Evolutionary conservation across 75 land plant genomes (phyloP).

Genomic region (Pseudotsuga menziesii): DNA sequence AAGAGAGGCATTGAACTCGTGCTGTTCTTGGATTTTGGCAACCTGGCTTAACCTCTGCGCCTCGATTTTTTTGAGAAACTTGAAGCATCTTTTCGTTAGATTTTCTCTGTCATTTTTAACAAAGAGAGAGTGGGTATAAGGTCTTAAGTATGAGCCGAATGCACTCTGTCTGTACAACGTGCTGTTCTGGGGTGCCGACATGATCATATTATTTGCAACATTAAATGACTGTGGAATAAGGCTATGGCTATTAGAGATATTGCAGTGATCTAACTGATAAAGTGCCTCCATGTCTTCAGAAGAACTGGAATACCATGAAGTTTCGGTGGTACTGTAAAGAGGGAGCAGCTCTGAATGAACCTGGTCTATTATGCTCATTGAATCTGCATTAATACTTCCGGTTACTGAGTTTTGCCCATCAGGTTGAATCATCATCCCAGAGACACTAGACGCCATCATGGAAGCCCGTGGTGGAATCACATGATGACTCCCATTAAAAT

Average conservation of each 20-base stretch:
- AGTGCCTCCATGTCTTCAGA: neutral
- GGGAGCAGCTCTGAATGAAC: neutral
- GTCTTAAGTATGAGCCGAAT: neutral
- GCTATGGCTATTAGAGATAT: too few relatives aligned
- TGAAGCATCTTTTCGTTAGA: neutral
- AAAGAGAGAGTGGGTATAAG: neutral
- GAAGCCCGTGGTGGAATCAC: too few relatives aligned
- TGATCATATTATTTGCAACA: too few relatives aligned
- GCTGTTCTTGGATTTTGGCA: neutral
- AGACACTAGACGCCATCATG: too few relatives aligned
- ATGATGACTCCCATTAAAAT: too few relatives aligned
- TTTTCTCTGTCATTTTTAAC: neutral
- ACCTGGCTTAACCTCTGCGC: neutral
- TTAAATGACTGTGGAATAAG: too few relatives aligned
- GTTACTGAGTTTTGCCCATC: too few relatives aligned
- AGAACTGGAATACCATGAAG: slow-evolving; percentile 1
- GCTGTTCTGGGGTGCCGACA: too few relatives aligned
- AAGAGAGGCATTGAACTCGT: neutral
- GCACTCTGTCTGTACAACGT: neutral
- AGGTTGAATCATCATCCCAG: too few relatives aligned
- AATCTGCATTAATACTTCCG: too few relatives aligned
- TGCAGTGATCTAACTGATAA: neutral
- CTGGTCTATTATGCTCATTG: neutral
- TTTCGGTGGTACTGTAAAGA: neutral
- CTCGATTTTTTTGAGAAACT: neutral